phyloP scores from a whole-genome alignment of 129 eudicot species.

The Arctium minus region DNA sequence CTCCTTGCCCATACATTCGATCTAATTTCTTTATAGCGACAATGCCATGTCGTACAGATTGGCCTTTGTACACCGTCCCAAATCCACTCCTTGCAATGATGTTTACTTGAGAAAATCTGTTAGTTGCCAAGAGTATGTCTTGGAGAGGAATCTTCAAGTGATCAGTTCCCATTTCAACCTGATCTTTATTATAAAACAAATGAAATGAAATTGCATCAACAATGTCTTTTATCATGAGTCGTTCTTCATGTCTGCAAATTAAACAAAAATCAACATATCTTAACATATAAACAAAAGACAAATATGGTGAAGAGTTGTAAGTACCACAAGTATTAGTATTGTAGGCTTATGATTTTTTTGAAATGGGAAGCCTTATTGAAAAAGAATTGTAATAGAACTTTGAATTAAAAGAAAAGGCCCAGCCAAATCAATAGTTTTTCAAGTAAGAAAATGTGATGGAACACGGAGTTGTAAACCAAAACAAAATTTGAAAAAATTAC shows the following conservation, averaged over 20 bases:
- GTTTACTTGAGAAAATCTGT: too few relatives aligned
- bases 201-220: not conserved
- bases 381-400: too few relatives aligned
- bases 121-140: not conserved
- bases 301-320: not conserved
- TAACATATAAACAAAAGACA: too few relatives aligned
- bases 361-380: too few relatives aligned
- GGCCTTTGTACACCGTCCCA: not conserved
- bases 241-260: not conserved
- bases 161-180: not conserved
- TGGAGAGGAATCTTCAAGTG: not conserved
- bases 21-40: not conserved
- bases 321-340: too few relatives aligned
- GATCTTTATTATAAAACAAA: not conserved
- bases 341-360: too few relatives aligned
- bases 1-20: not conserved
- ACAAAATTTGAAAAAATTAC: too few relatives aligned
- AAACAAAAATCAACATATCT: not conserved
- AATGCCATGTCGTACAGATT: not conserved
- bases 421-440: too few relatives aligned
- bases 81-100: not conserved
- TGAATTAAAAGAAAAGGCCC: too few relatives aligned
- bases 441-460: too few relatives aligned
- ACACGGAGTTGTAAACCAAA: too few relatives aligned
- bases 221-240: not conserved